Evolutionary conservation across 164 flowering plant genomes (phyloP).

Genomic region (Dillenia suffruticosa): DNA sequence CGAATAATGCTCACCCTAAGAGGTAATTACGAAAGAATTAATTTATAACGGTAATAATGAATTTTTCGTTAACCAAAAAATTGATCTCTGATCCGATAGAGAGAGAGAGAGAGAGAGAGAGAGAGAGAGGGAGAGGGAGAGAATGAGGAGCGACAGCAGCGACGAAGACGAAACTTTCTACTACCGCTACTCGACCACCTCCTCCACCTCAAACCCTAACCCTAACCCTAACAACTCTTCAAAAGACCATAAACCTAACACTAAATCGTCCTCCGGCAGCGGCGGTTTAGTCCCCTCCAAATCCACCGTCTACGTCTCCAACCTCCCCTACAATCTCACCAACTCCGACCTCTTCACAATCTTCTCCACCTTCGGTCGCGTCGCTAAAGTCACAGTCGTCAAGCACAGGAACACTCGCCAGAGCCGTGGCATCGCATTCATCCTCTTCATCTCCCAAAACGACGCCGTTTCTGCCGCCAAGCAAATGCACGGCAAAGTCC

Average conservation of each 20-base stretch:
- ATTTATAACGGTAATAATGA: too few species aligned
- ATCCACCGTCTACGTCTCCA: conserved; percentile 84
- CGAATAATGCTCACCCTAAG: too few species aligned
- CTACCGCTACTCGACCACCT: conserved; percentile 58
- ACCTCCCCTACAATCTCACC: conserved; percentile 76
- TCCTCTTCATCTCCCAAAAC: conserved; percentile 62
- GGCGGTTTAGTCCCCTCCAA: conserved; percentile 91
- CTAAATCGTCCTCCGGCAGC: conserved; percentile 35
- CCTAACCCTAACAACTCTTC: background rate
- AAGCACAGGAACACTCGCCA: conserved; percentile 63
- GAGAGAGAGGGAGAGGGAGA: conserved; percentile 13
- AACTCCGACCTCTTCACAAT: conserved; percentile 91
- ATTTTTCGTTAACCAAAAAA: too few species aligned
- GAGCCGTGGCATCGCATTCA: conserved; percentile 85
- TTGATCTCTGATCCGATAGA: too few species aligned
- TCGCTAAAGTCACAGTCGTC: conserved; percentile 81
- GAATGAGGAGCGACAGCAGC: conserved; percentile 27
- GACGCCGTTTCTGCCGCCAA: conserved; percentile 65
- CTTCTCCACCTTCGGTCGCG: conserved; percentile 94
- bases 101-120: background rate
- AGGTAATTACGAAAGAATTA: too few species aligned
- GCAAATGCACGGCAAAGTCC: conserved; percentile 64
- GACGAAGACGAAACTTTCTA: conserved; percentile 72
- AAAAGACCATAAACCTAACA: conserved; percentile 1
- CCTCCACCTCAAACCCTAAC: conserved; percentile 18